Percentiles rank a stretch among this genome's conserved stretches.
These are phyloP conservation scores for Edaphochlamys debaryana DNA, from an alignment of 139 green algal genomes.

Conservation along the genomic window DNA sequence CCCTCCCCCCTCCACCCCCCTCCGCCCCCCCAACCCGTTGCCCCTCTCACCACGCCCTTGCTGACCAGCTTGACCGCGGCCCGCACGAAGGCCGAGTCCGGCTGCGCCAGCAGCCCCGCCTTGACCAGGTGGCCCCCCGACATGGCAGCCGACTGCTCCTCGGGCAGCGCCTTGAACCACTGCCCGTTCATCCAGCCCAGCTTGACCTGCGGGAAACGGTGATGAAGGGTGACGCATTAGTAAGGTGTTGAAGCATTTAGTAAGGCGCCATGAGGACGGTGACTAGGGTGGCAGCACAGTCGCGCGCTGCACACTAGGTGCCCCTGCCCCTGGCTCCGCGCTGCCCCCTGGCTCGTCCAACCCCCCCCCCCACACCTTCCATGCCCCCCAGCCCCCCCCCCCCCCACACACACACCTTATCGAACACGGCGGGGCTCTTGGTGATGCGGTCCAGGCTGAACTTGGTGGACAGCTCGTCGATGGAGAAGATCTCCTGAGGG, in stretches of 20 bases:
- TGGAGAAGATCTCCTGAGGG: slow-evolving; percentile 84
- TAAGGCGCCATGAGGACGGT: too few species aligned
- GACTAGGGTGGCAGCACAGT: too few species aligned
- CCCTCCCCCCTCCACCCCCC: too few species aligned
- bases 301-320: too few species aligned
- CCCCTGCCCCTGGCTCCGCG: too few species aligned
- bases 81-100: slow-evolving; percentile 69
- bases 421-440: slow-evolving; percentile 95
- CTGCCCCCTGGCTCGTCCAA: too few species aligned
- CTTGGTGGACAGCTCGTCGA: slow-evolving; percentile 73
- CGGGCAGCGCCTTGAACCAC: slow-evolving; percentile 79
- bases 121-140: slow-evolving; percentile 59
- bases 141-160: slow-evolving; percentile 59
- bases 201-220: slow-evolving; percentile 78
- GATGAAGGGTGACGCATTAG: too few species aligned
- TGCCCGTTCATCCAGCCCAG: slow-evolving; percentile 93
- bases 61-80: slow-evolving; percentile 64
- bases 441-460: slow-evolving; percentile 96
- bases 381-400: too few species aligned
- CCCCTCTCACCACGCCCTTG: slow-evolving; percentile 64
- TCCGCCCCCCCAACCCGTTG: too few species aligned
- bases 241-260: too few species aligned
- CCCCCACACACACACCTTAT: slow-evolving; percentile 93
- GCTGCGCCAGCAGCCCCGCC: slow-evolving; percentile 65
- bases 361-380: too few species aligned